Conservation (phyloP, 2,329 filamentous ascomycete species). For the Arthrocladium fulminans region DNA sequence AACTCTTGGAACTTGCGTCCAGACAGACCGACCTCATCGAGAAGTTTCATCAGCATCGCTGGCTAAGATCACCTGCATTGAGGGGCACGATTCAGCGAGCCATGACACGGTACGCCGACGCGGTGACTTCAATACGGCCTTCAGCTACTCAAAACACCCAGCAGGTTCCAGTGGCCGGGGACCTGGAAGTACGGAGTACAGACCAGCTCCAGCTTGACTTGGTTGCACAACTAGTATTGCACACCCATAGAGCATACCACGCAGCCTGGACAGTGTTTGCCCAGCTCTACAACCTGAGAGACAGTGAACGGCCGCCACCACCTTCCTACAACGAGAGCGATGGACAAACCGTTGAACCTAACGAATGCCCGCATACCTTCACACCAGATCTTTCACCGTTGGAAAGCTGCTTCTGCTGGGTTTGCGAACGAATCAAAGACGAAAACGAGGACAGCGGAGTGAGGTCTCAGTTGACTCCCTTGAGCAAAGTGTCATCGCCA, state of each 20-base stretch:
- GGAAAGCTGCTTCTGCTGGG: background rate
- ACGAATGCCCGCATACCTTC: background rate
- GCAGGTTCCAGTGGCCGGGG: background rate
- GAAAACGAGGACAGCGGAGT: background rate
- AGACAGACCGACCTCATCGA: background rate
- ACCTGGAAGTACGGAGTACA: background rate
- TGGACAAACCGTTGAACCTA: background rate
- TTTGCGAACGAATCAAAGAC: constrained; percentile 3
- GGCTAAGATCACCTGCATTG: constrained; percentile 1
- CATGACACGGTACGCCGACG: background rate
- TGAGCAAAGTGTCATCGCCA: background rate
- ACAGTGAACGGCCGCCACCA: background rate
- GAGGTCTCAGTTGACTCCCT: background rate
- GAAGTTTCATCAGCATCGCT: background rate
- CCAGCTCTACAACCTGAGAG: background rate
- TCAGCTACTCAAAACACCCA: background rate
- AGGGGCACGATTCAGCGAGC: background rate
- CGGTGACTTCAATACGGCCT: background rate
- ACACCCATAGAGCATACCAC: constrained; percentile 2
- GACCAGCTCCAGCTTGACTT: background rate
- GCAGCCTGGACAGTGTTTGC: background rate
- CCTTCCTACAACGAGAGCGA: background rate
- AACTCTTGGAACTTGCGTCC: background rate
- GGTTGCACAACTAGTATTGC: background rate
- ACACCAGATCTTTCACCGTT: background rate